Evolutionary conservation across 1,284 basidiomycete species (phyloP).

Genomic region (Trametes versicolor): DNA sequence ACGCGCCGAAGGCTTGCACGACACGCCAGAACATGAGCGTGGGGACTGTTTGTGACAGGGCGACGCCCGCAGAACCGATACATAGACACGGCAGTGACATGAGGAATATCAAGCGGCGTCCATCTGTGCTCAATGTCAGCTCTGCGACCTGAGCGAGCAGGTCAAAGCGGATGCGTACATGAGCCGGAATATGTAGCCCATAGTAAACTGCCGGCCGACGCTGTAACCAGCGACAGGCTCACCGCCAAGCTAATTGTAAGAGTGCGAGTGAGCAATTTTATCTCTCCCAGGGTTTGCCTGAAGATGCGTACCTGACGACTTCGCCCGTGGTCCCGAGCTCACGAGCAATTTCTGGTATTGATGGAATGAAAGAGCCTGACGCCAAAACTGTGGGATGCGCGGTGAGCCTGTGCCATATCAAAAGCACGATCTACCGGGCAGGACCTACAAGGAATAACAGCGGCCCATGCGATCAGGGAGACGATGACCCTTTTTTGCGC

Average conservation of each 20-base stretch:
- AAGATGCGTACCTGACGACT: conserved; percentile 60
- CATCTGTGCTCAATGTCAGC: conserved; percentile 51
- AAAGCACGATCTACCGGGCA: neutral
- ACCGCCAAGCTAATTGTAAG: conserved; percentile 52
- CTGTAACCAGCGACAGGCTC: conserved; percentile 55
- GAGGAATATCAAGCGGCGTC: conserved; percentile 70
- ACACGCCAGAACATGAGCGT: conserved; percentile 69
- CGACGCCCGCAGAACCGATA: conserved; percentile 70
- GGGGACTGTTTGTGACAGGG: conserved; percentile 54
- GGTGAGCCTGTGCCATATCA: neutral
- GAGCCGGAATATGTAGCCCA: conserved; percentile 65
- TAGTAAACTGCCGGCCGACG: conserved; percentile 54
- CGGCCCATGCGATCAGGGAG: conserved; percentile 60
- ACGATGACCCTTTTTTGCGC: conserved; percentile 58
- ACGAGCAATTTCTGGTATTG: conserved; percentile 70
- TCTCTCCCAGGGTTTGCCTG: no score
- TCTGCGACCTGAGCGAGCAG: neutral
- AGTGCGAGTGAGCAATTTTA: neutral
- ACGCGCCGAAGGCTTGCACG: conserved; percentile 69
- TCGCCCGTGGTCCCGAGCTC: conserved; percentile 66
- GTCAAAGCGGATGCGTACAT: conserved; percentile 48
- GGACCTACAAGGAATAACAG: conserved; percentile 59
- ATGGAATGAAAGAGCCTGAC: conserved; percentile 73
- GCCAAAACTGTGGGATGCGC: conserved; percentile 62
- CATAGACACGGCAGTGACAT: conserved; percentile 68